phyloP scores from a whole-genome alignment of 805 yeast genomes.

The Hanseniaspora valbyensis region DNA sequence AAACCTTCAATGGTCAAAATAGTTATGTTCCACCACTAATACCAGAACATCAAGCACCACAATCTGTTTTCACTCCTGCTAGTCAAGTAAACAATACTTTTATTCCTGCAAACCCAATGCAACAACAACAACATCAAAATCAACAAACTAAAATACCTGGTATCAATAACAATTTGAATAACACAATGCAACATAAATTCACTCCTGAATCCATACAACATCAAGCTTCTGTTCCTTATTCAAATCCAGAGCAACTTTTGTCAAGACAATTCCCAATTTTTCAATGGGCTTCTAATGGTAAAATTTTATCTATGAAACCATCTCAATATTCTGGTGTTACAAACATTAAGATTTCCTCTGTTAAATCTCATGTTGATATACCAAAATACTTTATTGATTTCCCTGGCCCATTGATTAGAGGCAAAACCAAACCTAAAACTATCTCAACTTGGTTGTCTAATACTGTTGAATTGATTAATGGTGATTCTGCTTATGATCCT shows the following conservation, averaged over 20 bases:
- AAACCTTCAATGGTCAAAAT: no score
- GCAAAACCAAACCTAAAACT: conserved; percentile 53
- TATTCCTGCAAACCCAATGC: neutral
- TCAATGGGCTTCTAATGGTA: conserved; percentile 46
- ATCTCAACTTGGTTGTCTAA: conserved; percentile 56
- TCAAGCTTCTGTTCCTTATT: neutral
- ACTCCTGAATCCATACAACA: neutral
- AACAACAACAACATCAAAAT: neutral
- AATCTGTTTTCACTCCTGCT: no score
- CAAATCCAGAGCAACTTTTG: conserved; percentile 7
- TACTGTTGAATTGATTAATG: conserved; percentile 22
- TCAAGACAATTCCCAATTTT: conserved; percentile 65
- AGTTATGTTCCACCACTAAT: no score
- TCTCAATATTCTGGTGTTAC: conserved; percentile 15
- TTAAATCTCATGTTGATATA: neutral
- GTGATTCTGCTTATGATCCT: conserved; percentile 18
- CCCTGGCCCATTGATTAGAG: conserved; percentile 42
- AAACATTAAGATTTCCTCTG: conserved; percentile 4
- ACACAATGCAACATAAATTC: neutral
- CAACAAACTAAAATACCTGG: neutral
- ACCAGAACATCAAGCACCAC: no score
- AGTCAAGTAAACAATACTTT: no score
- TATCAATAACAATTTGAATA: no score
- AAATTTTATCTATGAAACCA: conserved; percentile 38
- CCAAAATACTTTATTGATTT: conserved; percentile 26